Conservation (phyloP, 495 filamentous ascomycete genomes). For the Penicillium mononematosum region DNA sequence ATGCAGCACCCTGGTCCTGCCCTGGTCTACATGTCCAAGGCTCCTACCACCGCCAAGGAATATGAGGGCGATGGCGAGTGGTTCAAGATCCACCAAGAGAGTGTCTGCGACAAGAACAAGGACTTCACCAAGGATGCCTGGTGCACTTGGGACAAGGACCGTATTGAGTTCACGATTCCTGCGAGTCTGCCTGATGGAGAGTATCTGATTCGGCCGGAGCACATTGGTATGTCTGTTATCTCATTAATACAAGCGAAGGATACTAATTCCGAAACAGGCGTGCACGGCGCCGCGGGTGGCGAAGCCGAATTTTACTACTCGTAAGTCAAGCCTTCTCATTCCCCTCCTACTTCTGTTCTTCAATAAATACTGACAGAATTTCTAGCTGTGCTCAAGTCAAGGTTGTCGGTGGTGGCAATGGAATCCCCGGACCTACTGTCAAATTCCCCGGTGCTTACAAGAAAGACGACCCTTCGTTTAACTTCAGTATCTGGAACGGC, state of each 20-base stretch:
- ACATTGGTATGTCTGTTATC: slow-evolving; percentile 33
- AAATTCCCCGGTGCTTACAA: slow-evolving; percentile 51
- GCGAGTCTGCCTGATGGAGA: slow-evolving; percentile 51
- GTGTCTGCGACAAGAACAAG: slow-evolving; percentile 11
- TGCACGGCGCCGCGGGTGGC: slow-evolving; percentile 7
- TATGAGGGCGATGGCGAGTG: slow-evolving; percentile 45
- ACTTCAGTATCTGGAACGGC: not conserved
- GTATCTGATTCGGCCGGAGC: slow-evolving; percentile 60
- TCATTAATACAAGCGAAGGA: not conserved
- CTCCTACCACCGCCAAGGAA: slow-evolving; percentile 33
- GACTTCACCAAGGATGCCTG: slow-evolving; percentile 35
- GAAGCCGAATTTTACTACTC: slow-evolving; percentile 3
- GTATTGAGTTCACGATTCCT: slow-evolving; percentile 47
- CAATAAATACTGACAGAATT: not conserved
- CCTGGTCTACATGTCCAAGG: slow-evolving; percentile 49
- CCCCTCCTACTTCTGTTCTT: not conserved
- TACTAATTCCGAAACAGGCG: not conserved
- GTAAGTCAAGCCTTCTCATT: not conserved
- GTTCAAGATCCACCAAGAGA: slow-evolving; percentile 50
- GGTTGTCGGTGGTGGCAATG: slow-evolving; percentile 52
- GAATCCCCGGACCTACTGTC: slow-evolving; percentile 44
- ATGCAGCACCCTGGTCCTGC: slow-evolving; percentile 49
- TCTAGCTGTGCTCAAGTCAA: slow-evolving; percentile 54
- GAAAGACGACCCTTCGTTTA: not conserved
- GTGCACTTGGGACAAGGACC: slow-evolving; percentile 10